phyloP scores from a whole-genome alignment of 1,284 basidiomycete species.

The Vanrija humicola region DNA sequence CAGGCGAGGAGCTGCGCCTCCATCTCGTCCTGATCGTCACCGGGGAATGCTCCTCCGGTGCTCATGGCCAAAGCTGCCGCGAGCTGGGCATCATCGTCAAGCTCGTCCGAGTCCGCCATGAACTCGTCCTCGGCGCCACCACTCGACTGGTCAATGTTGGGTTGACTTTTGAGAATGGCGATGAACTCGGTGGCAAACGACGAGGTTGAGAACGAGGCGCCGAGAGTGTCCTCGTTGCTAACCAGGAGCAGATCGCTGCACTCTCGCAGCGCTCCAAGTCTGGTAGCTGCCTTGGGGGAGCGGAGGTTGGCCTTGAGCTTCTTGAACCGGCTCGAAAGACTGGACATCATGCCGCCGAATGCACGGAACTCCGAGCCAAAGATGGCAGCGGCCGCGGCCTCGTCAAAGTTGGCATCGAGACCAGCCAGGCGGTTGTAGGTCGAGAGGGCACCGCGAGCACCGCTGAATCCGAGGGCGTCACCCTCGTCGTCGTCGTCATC shows the following conservation, averaged over 20 bases:
- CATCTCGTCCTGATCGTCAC: conserved; percentile 55
- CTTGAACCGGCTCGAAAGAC: conserved; percentile 77
- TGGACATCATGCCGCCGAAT: conserved; percentile 85
- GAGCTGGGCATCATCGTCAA: conserved; percentile 76
- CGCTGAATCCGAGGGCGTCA: conserved; percentile 52
- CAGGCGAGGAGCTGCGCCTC: conserved; percentile 91
- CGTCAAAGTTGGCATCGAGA: conserved; percentile 59
- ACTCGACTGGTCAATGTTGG: conserved; percentile 35
- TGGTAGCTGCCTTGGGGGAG: conserved; percentile 69
- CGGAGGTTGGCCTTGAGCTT: conserved; percentile 86
- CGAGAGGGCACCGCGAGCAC: conserved; percentile 9
- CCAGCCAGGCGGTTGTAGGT: conserved; percentile 43
- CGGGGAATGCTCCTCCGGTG: conserved; percentile 37
- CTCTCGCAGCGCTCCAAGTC: conserved; percentile 86
- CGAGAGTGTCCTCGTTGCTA: conserved; percentile 94
- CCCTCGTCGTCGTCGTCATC: conserved; percentile 33
- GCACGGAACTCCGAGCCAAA: conserved; percentile 47
- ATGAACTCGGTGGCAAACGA: conserved; percentile 90
- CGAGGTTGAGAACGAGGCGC: conserved; percentile 82
- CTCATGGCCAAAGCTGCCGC: conserved; percentile 69
- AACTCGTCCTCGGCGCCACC: conserved; percentile 46
- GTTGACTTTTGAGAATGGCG: conserved; percentile 79
- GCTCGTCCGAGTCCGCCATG: conserved; percentile 27
- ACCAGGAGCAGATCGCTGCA: conserved; percentile 92
- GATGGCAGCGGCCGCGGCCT: conserved; percentile 70